Percentiles rank a stretch among this genome's conserved stretches.
phyloP scores from a whole-genome alignment of 192 early-diverging fungal genomes.

The Podila epigama region DNA sequence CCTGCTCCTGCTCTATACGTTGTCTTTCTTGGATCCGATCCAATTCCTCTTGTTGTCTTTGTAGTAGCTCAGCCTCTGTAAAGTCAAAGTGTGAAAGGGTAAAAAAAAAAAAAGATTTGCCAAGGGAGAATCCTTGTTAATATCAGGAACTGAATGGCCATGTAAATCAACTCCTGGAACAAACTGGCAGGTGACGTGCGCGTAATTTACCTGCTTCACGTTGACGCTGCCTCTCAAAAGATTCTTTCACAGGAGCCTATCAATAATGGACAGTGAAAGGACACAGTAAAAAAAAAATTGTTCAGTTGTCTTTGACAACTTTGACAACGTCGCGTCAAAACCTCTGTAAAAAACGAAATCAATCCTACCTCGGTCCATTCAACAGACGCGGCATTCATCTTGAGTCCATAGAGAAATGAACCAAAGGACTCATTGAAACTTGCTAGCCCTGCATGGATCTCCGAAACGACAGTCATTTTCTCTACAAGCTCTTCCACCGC shows the following conservation, averaged over 20 bases:
- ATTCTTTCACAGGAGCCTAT: constrained; percentile 36
- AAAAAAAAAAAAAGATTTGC: not conserved
- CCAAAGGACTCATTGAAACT: constrained; percentile 49
- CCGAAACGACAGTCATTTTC: constrained; percentile 32
- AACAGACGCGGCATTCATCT: constrained; percentile 30
- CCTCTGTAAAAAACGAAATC: not conserved
- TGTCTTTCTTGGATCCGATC: constrained; percentile 24
- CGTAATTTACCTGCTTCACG: constrained; percentile 11
- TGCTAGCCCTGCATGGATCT: constrained; percentile 39
- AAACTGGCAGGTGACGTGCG: not conserved
- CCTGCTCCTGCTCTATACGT: constrained; percentile 25
- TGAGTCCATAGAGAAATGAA: constrained; percentile 39
- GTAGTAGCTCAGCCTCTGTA: constrained; percentile 25
- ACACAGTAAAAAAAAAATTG: too few relatives aligned
- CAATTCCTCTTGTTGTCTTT: constrained; percentile 42
- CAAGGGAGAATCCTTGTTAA: not conserved
- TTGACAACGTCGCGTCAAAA: too few relatives aligned
- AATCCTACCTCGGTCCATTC: constrained; percentile 40
- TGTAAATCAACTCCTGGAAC: not conserved
- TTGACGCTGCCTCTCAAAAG: constrained; percentile 41
- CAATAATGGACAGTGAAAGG: not conserved
- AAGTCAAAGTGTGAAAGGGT: not conserved
- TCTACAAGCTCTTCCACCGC: constrained; percentile 39
- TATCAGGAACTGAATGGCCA: not conserved
- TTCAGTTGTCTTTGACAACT: too few relatives aligned